phyloP scores from a whole-genome alignment of 2,329 filamentous ascomycete species.

The Aspergillus sp. region DNA sequence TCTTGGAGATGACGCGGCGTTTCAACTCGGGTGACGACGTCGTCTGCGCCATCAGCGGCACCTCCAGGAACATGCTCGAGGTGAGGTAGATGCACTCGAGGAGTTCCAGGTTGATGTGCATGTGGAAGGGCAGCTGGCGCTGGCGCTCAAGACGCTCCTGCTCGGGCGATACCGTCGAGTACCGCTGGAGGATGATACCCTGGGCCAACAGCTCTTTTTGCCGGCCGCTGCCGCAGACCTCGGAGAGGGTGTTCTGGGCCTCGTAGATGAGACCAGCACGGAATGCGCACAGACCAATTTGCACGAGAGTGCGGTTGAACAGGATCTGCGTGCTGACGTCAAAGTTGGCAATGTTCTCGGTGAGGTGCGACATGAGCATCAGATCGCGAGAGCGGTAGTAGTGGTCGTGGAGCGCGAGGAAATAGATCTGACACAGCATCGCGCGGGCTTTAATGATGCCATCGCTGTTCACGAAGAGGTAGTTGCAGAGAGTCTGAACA shows the following conservation, averaged over 20 bases:
- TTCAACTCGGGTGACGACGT: conserved; percentile 94
- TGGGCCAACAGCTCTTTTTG: conserved; percentile 97
- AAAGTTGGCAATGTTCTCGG: conserved; percentile 94
- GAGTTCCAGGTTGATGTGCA: conserved; percentile 99
- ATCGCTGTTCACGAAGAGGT: conserved; percentile 89
- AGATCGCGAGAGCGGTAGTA: conserved; percentile 98
- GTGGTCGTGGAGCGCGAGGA: conserved; percentile 91
- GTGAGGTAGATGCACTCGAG: conserved; percentile 98
- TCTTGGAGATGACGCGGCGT: conserved; percentile 98
- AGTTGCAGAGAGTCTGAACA: conserved; percentile 82
- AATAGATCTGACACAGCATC: conserved; percentile 98
- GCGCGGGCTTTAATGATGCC: conserved; percentile 92
- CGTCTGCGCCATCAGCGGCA: conserved; percentile 90
- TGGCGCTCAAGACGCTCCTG: conserved; percentile 96
- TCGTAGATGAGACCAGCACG: conserved; percentile 94
- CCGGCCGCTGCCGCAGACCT: conserved; percentile 93
- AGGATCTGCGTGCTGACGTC: conserved; percentile 96
- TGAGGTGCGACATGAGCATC: conserved; percentile 99
- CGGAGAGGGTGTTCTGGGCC: conserved; percentile 92
- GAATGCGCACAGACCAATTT: conserved; percentile 97
- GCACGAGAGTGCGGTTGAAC: conserved; percentile 95
- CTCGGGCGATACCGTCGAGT: conserved; percentile 90
- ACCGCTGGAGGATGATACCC: conserved; percentile 96
- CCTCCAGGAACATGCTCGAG: conserved; percentile 98
- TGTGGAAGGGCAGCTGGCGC: conserved; percentile 96